Conservation (phyloP, 306 rosid genomes). For the Begonia peltatifolia region DNA sequence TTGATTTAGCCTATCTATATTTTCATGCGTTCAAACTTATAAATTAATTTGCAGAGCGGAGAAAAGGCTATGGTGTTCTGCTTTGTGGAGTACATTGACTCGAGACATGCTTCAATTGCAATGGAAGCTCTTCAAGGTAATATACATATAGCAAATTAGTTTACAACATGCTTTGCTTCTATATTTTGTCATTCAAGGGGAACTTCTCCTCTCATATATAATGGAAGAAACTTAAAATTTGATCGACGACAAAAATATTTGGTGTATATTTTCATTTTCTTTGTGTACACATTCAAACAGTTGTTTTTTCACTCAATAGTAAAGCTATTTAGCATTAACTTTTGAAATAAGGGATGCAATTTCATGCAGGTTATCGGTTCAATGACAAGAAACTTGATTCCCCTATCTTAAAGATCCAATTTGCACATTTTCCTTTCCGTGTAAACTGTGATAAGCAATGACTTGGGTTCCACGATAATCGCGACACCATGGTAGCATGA, state of each 20-base stretch:
- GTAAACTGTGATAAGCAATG: conserved; percentile 21
- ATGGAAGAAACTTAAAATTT: too few relatives aligned
- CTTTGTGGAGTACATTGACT: conserved; percentile 57
- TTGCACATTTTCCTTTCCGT: conserved; percentile 78
- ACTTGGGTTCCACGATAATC: background rate
- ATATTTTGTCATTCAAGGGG: too few relatives aligned
- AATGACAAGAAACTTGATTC: conserved; percentile 60
- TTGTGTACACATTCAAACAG: too few relatives aligned
- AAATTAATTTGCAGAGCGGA: conserved; percentile 41
- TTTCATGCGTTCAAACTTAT: conserved; percentile 11
- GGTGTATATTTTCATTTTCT: too few relatives aligned
- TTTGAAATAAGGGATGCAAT: too few relatives aligned
- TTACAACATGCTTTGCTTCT: too few relatives aligned
- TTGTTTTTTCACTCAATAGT: too few relatives aligned
- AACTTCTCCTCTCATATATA: too few relatives aligned
- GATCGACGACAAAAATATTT: too few relatives aligned
- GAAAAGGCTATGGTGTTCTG: conserved; percentile 59
- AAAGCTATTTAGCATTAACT: too few relatives aligned
- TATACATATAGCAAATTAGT: too few relatives aligned
- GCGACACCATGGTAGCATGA: background rate
- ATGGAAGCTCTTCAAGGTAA: conserved; percentile 60
- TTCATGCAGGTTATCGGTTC: conserved; percentile 54
- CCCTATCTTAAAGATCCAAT: conserved; percentile 37
- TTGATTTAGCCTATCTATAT: background rate
- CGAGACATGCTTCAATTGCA: conserved; percentile 51